phyloP scores from a whole-genome alignment of 495 filamentous ascomycete species.

The Penicillium diatomitis region DNA sequence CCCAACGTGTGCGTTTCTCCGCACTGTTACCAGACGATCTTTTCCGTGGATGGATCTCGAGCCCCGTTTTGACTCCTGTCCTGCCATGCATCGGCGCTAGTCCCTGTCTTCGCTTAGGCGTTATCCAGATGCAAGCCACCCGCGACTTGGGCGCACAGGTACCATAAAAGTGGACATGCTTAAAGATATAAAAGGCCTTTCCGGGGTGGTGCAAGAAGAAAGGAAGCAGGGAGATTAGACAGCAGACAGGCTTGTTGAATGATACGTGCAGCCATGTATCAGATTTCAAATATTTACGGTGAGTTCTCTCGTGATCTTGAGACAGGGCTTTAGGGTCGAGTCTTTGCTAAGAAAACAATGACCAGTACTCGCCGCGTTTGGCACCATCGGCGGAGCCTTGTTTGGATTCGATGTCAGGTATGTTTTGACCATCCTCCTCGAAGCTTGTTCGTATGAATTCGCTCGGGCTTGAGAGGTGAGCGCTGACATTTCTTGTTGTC shows the following conservation, averaged over 20 bases:
- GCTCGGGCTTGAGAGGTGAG: not conserved
- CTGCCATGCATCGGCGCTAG: not conserved
- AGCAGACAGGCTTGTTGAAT: not conserved
- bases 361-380: conserved; percentile 40
- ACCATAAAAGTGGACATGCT: not conserved
- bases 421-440: not conserved
- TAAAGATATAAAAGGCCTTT: not conserved
- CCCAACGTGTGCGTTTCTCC: conserved; percentile 6
- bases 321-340: too few relatives aligned
- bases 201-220: not conserved
- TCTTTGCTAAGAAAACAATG: not conserved
- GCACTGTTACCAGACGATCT: conserved; percentile 14
- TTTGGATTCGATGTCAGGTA: conserved; percentile 40
- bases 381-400: conserved; percentile 39
- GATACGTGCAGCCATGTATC: conserved; percentile 25
- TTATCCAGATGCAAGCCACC: not conserved
- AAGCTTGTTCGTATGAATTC: too few relatives aligned
- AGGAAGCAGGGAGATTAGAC: too few relatives aligned
- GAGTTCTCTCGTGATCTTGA: not conserved
- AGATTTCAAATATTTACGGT: conserved; percentile 40
- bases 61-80: conserved; percentile 3
- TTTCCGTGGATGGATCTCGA: conserved; percentile 4
- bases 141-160: not conserved
- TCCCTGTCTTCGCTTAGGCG: not conserved
- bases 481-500: not conserved